phyloP scores from a whole-genome alignment of 805 yeast genomes.

The Candida endomychidarum region DNA sequence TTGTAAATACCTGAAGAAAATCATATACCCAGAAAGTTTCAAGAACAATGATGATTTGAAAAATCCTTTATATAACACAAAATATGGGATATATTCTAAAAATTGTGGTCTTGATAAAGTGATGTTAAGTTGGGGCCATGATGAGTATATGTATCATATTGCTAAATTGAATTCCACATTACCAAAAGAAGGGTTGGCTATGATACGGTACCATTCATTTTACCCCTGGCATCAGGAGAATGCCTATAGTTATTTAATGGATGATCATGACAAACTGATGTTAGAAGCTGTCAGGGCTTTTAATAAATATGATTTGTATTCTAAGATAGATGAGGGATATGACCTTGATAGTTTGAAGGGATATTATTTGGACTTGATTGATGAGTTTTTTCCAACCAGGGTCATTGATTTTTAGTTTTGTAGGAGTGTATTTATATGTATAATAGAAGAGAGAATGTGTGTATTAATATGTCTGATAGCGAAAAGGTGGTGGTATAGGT shows the following conservation, averaged over 20 bases:
- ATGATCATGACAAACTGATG: constrained; percentile 59
- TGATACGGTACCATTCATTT: constrained; percentile 73
- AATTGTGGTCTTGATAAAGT: constrained; percentile 68
- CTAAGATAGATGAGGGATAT: constrained; percentile 52
- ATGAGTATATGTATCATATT: constrained; percentile 73
- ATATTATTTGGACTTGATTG: constrained; percentile 61
- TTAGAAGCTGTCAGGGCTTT: constrained; percentile 63
- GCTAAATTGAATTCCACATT: constrained; percentile 63
- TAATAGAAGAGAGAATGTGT: too few relatives aligned
- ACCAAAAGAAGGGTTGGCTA: constrained; percentile 67
- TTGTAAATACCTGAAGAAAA: constrained; percentile 58
- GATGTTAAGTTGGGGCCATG: constrained; percentile 79
- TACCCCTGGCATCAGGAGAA: constrained; percentile 77
- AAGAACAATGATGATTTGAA: constrained; percentile 57
- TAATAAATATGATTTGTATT: constrained; percentile 67
- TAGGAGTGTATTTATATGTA: too few relatives aligned
- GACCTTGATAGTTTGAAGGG: constrained; percentile 53
- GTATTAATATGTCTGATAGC: too few relatives aligned
- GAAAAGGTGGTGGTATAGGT: not conserved
- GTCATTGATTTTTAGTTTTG: constrained; percentile 51
- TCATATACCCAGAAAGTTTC: constrained; percentile 61
- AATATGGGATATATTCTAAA: constrained; percentile 63
- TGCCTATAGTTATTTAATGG: constrained; percentile 65
- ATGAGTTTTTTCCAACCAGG: constrained; percentile 62
- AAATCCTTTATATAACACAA: constrained; percentile 64